A percentile compares a stretch with the other conserved stretches of the same genome.
Evolutionary conservation across 2,329 filamentous ascomycete species (phyloP).

Genomic region (Colletotrichum sp.): DNA sequence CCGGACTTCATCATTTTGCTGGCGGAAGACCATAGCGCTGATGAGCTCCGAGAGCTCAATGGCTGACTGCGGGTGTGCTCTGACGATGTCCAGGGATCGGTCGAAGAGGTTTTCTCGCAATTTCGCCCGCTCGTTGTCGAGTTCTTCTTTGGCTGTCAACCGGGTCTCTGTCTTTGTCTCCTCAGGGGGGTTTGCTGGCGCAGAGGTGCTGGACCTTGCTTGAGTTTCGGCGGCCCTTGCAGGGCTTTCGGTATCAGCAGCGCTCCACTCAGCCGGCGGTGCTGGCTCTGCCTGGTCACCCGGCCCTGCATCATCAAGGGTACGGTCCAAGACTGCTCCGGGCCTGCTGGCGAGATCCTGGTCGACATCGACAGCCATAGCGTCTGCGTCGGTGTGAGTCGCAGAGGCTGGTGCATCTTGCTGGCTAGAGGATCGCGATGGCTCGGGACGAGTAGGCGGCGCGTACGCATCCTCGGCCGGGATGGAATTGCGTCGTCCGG

Average conservation of each 20-base stretch:
- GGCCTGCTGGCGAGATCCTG: slow-evolving; percentile 21
- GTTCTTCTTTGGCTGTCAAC: slow-evolving; percentile 71
- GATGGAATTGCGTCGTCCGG: slow-evolving; percentile 70
- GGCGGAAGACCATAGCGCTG: slow-evolving; percentile 68
- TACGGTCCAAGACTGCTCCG: slow-evolving; percentile 24
- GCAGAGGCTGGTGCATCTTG: slow-evolving; percentile 23
- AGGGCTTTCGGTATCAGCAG: slow-evolving; percentile 20
- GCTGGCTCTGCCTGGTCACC: slow-evolving; percentile 26
- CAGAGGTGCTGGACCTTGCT: slow-evolving; percentile 12
- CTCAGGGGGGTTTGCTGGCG: slow-evolving; percentile 25
- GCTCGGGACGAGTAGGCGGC: slow-evolving; percentile 27
- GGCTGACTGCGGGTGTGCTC: slow-evolving; percentile 84
- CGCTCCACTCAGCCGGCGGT: slow-evolving; percentile 26
- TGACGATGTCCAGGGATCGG: slow-evolving; percentile 86
- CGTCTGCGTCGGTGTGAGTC: slow-evolving; percentile 22
- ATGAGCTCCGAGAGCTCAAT: slow-evolving; percentile 93
- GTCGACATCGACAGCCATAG: slow-evolving; percentile 36
- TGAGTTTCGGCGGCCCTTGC: background rate
- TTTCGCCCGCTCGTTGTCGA: slow-evolving; percentile 76
- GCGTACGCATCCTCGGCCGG: slow-evolving; percentile 61
- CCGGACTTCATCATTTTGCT: slow-evolving; percentile 58
- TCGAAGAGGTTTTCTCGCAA: slow-evolving; percentile 83
- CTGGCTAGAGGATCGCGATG: slow-evolving; percentile 23
- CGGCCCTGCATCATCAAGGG: slow-evolving; percentile 25
- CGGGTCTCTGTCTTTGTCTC: slow-evolving; percentile 24